phyloP scores from a whole-genome alignment of 768 basidiomycete species.

The Podaxis sp. region DNA sequence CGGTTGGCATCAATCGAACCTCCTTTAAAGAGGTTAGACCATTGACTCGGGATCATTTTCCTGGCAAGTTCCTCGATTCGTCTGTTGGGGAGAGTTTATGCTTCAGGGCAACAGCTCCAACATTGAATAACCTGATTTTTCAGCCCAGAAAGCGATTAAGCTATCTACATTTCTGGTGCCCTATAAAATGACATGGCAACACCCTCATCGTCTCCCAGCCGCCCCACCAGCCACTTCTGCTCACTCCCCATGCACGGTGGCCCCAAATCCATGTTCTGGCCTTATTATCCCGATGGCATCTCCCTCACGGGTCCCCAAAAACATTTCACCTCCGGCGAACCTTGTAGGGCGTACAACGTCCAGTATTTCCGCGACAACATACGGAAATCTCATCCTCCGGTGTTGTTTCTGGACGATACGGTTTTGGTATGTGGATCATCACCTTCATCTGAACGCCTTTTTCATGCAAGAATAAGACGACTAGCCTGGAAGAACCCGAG shows the following conservation, averaged over 20 bases:
- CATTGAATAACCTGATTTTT: not conserved
- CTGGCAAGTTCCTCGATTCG: not conserved
- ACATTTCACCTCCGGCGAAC: no score
- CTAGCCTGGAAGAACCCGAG: not conserved
- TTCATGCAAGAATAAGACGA: not conserved
- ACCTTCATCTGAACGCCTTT: not conserved
- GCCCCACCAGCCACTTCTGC: not conserved
- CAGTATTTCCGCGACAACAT: not conserved
- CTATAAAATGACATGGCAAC: not conserved
- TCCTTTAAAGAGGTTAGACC: not conserved
- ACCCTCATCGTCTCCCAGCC: not conserved
- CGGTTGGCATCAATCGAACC: conserved; percentile 6
- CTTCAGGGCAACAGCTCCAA: conserved; percentile 10
- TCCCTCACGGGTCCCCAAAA: not conserved
- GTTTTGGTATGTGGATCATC: not conserved
- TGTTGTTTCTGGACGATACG: not conserved
- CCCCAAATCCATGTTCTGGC: not conserved
- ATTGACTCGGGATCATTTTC: conserved; percentile 3
- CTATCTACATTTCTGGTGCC: not conserved
- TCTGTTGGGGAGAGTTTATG: not conserved
- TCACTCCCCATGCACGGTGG: not conserved
- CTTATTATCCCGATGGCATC: not conserved
- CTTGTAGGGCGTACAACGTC: not conserved
- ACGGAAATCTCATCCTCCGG: not conserved
- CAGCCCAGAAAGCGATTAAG: conserved; percentile 4